Evolutionary conservation across 768 basidiomycete genomes (phyloP).

Genomic region (Hygrophoropsis aurantiaca): DNA sequence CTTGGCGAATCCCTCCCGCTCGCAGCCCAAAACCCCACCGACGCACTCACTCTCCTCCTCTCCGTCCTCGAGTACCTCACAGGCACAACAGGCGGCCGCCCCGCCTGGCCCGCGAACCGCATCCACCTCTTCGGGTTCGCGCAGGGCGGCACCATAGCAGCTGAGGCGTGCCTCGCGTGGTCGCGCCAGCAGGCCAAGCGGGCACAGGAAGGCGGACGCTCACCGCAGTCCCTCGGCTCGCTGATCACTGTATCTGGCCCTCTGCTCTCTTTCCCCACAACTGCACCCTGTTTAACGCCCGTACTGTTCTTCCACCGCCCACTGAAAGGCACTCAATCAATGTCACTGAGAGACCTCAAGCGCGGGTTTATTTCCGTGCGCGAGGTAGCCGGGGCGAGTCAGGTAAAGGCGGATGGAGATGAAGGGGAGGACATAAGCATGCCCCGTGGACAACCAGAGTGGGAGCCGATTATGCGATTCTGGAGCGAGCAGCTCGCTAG

Average conservation of each 20-base stretch:
- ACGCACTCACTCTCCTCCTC: slow-evolving; percentile 57
- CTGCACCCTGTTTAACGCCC: slow-evolving; percentile 55
- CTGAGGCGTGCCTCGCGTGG: slow-evolving; percentile 60
- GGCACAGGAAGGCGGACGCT: slow-evolving; percentile 13
- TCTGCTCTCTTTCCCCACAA: slow-evolving; percentile 75
- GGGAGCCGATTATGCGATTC: slow-evolving; percentile 83
- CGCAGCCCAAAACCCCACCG: slow-evolving; percentile 71
- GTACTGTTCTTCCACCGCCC: slow-evolving; percentile 59
- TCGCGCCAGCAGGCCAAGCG: slow-evolving; percentile 22
- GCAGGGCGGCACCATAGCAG: slow-evolving; percentile 80
- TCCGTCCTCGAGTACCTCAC: slow-evolving; percentile 57
- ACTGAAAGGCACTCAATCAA: slow-evolving; percentile 41
- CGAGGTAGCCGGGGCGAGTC: no score
- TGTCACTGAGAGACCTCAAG: slow-evolving; percentile 51
- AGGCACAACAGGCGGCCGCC: slow-evolving; percentile 48
- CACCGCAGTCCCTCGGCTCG: slow-evolving; percentile 52
- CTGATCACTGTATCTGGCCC: slow-evolving; percentile 72
- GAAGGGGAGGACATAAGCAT: slow-evolving; percentile 58
- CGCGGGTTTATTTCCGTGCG: slow-evolving; percentile 55
- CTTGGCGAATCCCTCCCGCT: slow-evolving; percentile 77
- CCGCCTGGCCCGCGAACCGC: slow-evolving; percentile 65
- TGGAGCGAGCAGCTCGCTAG: slow-evolving; percentile 71
- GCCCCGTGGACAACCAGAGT: slow-evolving; percentile 74
- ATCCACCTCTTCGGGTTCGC: slow-evolving; percentile 89
- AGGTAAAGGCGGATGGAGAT: no score